A percentile compares a stretch with the other conserved stretches of the same genome.
These are phyloP conservation scores for Nakaseomyces sp. DNA, from an alignment of 1,139 yeast species.

Conservation along the genomic window DNA sequence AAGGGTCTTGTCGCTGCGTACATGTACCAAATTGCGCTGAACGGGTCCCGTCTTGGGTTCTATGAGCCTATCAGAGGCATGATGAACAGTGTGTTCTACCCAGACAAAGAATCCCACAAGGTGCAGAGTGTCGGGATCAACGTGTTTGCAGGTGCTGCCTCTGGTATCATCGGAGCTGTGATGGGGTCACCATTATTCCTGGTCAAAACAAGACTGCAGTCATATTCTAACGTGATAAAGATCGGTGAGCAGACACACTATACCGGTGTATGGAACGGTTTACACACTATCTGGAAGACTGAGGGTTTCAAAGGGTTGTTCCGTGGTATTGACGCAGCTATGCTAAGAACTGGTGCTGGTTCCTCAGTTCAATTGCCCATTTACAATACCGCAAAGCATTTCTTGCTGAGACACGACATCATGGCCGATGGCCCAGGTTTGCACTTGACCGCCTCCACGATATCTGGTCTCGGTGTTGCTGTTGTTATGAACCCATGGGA, in stretches of 20 bases:
- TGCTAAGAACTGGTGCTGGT: slow-evolving; percentile 90
- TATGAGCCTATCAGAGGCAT: slow-evolving; percentile 76
- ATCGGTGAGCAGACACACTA: slow-evolving; percentile 93
- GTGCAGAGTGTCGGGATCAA: slow-evolving; percentile 59
- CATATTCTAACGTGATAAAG: slow-evolving; percentile 55
- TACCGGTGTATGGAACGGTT: slow-evolving; percentile 58
- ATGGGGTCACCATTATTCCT: slow-evolving; percentile 86
- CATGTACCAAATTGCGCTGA: slow-evolving; percentile 77
- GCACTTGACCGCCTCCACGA: slow-evolving; percentile 67
- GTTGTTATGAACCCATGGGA: slow-evolving; percentile 97
- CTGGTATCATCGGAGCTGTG: slow-evolving; percentile 87
- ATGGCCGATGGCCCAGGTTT: slow-evolving; percentile 57
- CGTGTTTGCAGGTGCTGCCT: slow-evolving; percentile 70
- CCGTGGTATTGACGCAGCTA: slow-evolving; percentile 92
- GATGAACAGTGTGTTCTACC: slow-evolving; percentile 49
- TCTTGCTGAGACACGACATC: slow-evolving; percentile 39
- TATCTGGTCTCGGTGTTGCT: slow-evolving; percentile 87
- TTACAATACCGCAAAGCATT: slow-evolving; percentile 66
- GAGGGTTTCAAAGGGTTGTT: slow-evolving; percentile 78
- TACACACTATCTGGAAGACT: slow-evolving; percentile 46
- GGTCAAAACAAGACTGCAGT: slow-evolving; percentile 93
- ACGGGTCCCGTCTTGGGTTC: slow-evolving; percentile 88
- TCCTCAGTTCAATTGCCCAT: slow-evolving; percentile 94
- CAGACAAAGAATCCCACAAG: slow-evolving; percentile 41
- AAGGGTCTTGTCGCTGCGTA: slow-evolving; percentile 81